Conservation (phyloP, 129 eudicot genomes). For the Chrysanthemum seticuspe region DNA sequence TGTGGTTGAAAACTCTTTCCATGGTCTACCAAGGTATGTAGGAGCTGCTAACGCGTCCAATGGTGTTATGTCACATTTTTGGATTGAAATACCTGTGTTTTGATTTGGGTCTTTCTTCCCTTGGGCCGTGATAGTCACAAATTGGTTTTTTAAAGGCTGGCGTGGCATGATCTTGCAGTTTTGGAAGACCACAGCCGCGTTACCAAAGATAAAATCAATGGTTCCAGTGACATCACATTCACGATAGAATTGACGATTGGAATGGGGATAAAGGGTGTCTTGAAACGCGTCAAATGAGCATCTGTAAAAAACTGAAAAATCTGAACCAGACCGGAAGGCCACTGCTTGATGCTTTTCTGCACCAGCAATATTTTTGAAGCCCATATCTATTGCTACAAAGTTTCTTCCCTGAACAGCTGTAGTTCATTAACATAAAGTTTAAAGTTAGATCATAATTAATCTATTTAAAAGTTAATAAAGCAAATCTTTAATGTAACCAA, state of each 20-base stretch:
- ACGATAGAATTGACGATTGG: conserved; percentile 77
- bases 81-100: conserved; percentile 69
- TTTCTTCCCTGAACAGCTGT: conserved; percentile 57
- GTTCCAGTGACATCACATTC: conserved; percentile 76
- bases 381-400: conserved; percentile 68
- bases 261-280: conserved; percentile 80
- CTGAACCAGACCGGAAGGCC: conserved; percentile 75
- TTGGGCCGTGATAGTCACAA: conserved; percentile 74
- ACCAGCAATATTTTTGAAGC: conserved; percentile 74
- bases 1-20: conserved; percentile 73
- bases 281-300: conserved; percentile 69
- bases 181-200: conserved; percentile 73
- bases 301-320: conserved; percentile 55
- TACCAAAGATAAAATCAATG: conserved; percentile 84
- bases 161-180: conserved; percentile 63
- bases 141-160: conserved; percentile 51
- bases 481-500: neutral
- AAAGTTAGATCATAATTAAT: neutral
- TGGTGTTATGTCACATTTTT: conserved; percentile 41
- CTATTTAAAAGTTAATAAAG: neutral
- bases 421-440: neutral
- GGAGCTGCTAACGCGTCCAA: conserved; percentile 36
- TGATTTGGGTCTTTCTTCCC: conserved; percentile 78
- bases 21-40: conserved; percentile 71
- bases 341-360: conserved; percentile 80